Evolutionary conservation across 345 rosid species (phyloP).

Genomic region (Mangifera indica): DNA sequence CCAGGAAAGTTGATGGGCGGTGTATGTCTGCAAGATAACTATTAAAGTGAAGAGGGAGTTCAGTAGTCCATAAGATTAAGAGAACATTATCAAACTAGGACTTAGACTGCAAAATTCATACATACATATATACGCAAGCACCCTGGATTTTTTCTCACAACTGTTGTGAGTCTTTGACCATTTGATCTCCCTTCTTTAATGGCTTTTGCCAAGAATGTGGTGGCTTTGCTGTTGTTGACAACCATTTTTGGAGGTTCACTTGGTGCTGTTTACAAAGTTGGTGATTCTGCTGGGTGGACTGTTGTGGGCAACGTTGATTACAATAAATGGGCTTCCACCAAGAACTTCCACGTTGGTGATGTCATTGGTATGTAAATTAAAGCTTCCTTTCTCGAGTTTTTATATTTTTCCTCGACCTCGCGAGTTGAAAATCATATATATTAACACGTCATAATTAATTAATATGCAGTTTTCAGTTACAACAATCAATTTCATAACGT

Average conservation of each 20-base stretch:
- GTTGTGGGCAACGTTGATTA: not conserved
- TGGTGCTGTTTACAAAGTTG: conserved; percentile 13
- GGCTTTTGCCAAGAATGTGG: not conserved
- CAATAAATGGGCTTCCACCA: conserved; percentile 2
- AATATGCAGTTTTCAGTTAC: not conserved
- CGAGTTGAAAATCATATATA: no score
- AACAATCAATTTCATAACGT: not conserved
- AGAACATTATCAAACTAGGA: no score
- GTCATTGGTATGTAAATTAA: not conserved
- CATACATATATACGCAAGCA: no score
- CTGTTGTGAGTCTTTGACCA: no score
- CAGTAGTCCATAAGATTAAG: no score
- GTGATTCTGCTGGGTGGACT: not conserved
- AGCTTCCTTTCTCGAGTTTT: not conserved
- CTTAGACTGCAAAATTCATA: no score
- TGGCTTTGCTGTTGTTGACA: not conserved
- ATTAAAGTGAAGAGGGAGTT: no score
- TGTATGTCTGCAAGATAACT: no score
- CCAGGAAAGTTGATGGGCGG: no score
- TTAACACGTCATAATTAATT: no score
- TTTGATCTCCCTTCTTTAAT: not conserved
- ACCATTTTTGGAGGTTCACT: not conserved
- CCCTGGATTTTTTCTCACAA: no score
- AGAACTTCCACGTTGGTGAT: conserved; percentile 10
- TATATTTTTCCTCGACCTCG: no score